Conservation (phyloP, 345 rosid species). For the Citrus medica region DNA sequence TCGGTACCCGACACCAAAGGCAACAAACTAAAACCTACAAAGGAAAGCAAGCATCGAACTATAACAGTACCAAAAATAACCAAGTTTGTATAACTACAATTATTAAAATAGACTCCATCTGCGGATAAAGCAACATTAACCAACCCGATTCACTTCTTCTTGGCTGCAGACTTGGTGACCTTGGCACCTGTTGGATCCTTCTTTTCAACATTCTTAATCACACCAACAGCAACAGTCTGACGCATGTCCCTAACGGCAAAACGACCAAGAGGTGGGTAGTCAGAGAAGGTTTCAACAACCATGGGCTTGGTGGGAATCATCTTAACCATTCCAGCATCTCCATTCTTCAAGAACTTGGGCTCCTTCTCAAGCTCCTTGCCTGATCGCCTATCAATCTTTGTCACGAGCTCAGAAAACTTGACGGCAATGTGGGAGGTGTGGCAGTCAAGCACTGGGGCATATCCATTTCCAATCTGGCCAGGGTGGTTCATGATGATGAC, state of each 20-base stretch:
- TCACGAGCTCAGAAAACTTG: slow-evolving; percentile 55
- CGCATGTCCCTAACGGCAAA: slow-evolving; percentile 35
- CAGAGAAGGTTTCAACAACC: slow-evolving; percentile 24
- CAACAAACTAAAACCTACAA: neutral
- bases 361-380: slow-evolving; percentile 75
- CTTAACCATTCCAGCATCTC: slow-evolving; percentile 61
- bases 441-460: slow-evolving; percentile 18
- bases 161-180: slow-evolving; percentile 34
- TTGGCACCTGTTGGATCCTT: slow-evolving; percentile 35
- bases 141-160: slow-evolving; percentile 18
- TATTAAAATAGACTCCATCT: neutral
- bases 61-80: neutral
- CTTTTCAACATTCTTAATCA: slow-evolving; percentile 32
- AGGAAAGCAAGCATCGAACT: neutral
- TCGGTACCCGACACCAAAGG: neutral
- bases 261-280: slow-evolving; percentile 27
- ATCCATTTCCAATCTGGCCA: slow-evolving; percentile 19
- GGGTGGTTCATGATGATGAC: slow-evolving; percentile 23
- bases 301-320: slow-evolving; percentile 39
- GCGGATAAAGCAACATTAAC: neutral
- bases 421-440: slow-evolving; percentile 22
- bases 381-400: slow-evolving; percentile 74
- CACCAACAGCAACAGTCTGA: slow-evolving; percentile 31
- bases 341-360: slow-evolving; percentile 65
- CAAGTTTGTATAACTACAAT: neutral